Evolutionary conservation across 2,329 filamentous ascomycete genomes (phyloP), one percentile per base, ranked within the genome.

Genomic region (Aquanectria penicillioides): DNA sequence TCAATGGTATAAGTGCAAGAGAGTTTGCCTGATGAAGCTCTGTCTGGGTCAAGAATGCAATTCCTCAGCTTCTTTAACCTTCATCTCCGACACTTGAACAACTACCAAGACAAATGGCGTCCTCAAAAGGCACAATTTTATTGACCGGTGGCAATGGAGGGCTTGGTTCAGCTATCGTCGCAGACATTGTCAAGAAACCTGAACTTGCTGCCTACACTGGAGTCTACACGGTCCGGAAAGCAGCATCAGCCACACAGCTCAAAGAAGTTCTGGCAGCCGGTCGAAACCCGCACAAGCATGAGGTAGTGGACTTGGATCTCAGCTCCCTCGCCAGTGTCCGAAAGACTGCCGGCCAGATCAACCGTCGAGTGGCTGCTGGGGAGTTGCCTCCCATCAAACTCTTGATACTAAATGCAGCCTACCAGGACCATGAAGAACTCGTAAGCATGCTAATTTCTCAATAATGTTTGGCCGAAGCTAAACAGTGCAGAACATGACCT

Each of bases 81-180:
- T 10, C 29, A 33, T 31, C 44, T 28, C 20, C 34, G 38, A 22
- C 15, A 47, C 22, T 13, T 28, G 17, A 36, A 9, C 15, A 41
- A 6, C 15, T 9, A 15, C 20, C 18, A 15, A 9, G 10, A 41
- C 46, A 29, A 3, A 66, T 68, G 61, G 26, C 67, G 23, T 49
- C 64, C 25, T 38, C 60, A 13, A 49, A 62, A 53, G 74, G 75
- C 52, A 69, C 73, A 2, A 71, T 79, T 22, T 33, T 79, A 2
- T 58, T 78, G 9, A 79, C 77, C 5, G 77, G 76, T 6, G 65
- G 75, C 29, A 79, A 79, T 52, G 77, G 77, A 36, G 74, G 75
- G 17, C 70, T 79, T 23, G 76, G 76, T 7, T 73, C 72, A 10
- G 69, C 71, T 18, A 74, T 76, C 7, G 70, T 75, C 9, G 40